These are phyloP conservation scores for Scleroderma bovista DNA, from an alignment of 768 basidiomycete species.

Conservation along the genomic window DNA sequence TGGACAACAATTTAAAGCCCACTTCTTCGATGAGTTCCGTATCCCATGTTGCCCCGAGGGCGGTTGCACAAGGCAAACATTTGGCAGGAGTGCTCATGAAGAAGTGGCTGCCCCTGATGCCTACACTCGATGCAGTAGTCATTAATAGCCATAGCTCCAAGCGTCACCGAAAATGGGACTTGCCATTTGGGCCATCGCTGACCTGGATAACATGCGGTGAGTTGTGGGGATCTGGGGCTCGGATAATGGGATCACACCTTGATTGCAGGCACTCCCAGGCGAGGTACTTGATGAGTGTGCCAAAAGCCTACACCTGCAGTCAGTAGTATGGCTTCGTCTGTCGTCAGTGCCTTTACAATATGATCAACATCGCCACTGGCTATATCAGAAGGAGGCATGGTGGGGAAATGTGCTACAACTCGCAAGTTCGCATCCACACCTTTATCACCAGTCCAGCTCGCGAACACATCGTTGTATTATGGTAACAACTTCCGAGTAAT, in stretches of 20 bases:
- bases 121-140: conserved; percentile 15
- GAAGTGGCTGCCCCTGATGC: conserved; percentile 67
- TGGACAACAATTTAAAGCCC: conserved; percentile 59
- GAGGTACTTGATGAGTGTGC: conserved; percentile 62
- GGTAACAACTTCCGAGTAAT: neutral
- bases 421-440: no score
- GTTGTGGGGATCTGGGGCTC: neutral
- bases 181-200: conserved; percentile 77
- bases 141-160: neutral
- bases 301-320: conserved; percentile 75
- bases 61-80: conserved; percentile 70
- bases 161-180: conserved; percentile 9
- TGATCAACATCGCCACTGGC: conserved; percentile 56
- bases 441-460: neutral
- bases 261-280: conserved; percentile 65
- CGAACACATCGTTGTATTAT: neutral
- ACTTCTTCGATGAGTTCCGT: conserved; percentile 55
- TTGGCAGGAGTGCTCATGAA: conserved; percentile 80
- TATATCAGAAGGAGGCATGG: conserved; percentile 68
- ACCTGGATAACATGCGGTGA: conserved; percentile 35
- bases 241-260: conserved; percentile 37
- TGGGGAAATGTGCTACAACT: no score
- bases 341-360: conserved; percentile 60
- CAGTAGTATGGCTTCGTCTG: conserved; percentile 68
- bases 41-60: conserved; percentile 73